Evolutionary conservation across 208 protist genomes (phyloP).

Genomic region (Naegleria gruberi): DNA sequence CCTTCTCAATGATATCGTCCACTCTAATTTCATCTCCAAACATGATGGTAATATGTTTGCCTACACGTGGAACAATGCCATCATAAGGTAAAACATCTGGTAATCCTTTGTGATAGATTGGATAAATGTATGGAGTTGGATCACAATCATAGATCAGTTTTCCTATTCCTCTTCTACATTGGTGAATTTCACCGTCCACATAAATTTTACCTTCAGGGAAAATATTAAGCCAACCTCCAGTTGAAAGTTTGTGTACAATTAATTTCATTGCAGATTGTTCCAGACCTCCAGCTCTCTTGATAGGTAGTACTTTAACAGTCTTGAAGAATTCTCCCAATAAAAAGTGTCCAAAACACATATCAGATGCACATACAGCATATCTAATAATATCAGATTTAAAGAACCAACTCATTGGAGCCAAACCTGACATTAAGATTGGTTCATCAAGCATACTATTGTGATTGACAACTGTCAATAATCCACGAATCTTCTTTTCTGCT

Average conservation of each 20-base stretch:
- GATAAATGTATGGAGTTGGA: background rate
- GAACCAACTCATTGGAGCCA: background rate
- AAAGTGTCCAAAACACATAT: background rate
- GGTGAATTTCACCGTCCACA: background rate
- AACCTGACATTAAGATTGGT: background rate
- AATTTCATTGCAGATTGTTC: background rate
- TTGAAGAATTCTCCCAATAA: background rate
- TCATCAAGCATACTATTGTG: background rate
- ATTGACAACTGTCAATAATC: background rate
- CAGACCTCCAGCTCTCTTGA: background rate
- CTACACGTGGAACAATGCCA: background rate
- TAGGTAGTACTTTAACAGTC: background rate
- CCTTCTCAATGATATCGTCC: background rate
- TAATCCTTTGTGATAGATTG: conserved; percentile 1
- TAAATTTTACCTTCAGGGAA: background rate
- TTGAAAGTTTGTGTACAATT: background rate
- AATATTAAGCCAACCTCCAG: background rate
- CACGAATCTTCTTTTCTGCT: background rate
- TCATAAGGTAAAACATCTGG: background rate
- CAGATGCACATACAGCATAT: background rate
- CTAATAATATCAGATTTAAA: background rate
- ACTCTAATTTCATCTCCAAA: background rate
- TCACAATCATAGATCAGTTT: background rate
- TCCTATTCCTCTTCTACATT: background rate
- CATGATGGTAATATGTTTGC: background rate